These are phyloP conservation scores for Citrus inodora DNA, from an alignment of 345 rosid species.

Conservation along the genomic window DNA sequence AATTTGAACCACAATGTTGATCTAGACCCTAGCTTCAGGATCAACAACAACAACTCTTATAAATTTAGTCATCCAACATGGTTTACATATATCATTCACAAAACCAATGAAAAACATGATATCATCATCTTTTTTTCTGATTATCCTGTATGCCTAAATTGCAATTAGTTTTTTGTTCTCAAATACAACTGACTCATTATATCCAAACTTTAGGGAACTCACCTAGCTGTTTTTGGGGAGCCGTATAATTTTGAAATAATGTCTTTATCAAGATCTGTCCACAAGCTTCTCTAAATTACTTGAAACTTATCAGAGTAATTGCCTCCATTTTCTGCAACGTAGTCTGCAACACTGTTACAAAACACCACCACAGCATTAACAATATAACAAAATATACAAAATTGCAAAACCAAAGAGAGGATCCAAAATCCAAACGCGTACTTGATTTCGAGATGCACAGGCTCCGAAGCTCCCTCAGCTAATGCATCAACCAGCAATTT, in stretches of 20 bases:
- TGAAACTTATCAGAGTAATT: constrained; percentile 57
- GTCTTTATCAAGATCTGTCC: constrained; percentile 36
- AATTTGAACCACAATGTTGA: not conserved
- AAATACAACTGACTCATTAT: not conserved
- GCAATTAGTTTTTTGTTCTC: not conserved
- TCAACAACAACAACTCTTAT: not conserved
- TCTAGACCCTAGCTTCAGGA: not conserved
- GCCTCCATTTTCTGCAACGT: constrained; percentile 37
- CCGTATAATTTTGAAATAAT: constrained; percentile 46
- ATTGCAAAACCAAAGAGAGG: not conserved
- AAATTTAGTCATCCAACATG: not conserved
- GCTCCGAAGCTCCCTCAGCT: constrained; percentile 46
- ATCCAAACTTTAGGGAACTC: constrained; percentile 6
- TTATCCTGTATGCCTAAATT: not conserved
- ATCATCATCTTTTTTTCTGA: not conserved
- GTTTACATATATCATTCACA: no score
- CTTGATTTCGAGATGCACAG: constrained; percentile 68
- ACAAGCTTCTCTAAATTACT: constrained; percentile 61
- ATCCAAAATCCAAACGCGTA: constrained; percentile 20
- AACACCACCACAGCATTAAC: not conserved
- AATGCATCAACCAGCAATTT: constrained; percentile 63
- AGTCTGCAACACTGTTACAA: constrained; percentile 50
- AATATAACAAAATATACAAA: not conserved
- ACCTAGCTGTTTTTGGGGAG: constrained; percentile 35
- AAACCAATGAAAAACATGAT: no score